Evolutionary conservation across 371 early-diverging fungal species (phyloP).

Genomic region (Furculomyces boomerangus): DNA sequence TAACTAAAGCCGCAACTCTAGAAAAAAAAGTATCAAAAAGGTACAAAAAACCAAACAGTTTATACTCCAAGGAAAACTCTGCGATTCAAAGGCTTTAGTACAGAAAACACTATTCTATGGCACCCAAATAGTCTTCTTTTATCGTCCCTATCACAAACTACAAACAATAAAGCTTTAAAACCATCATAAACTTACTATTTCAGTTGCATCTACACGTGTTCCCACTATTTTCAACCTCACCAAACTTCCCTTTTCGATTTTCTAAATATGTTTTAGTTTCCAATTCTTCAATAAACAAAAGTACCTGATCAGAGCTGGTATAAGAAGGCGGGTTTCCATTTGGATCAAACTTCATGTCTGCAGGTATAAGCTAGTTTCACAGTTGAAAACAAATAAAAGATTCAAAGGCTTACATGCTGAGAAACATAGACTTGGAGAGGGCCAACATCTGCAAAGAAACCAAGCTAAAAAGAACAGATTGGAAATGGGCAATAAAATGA

Average conservation of each 20-base stretch:
- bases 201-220: conserved; percentile 80
- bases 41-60: no score
- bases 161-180: background rate
- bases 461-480: conserved; percentile 35
- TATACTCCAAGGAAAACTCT: no score
- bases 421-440: conserved; percentile 95
- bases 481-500: conserved; percentile 24
- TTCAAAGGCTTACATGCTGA: conserved; percentile 42
- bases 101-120: conserved; percentile 25
- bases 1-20: no score
- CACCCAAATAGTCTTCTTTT: conserved; percentile 88
- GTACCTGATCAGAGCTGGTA: conserved; percentile 62
- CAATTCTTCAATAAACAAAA: background rate
- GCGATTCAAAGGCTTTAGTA: no score
- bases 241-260: conserved; percentile 71
- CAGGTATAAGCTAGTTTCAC: conserved; percentile 42
- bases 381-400: background rate
- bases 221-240: conserved; percentile 91
- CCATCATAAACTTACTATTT: conserved; percentile 33
- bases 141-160: conserved; percentile 82
- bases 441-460: conserved; percentile 93
- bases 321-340: conserved; percentile 73
- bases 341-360: conserved; percentile 74
- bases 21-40: no score
- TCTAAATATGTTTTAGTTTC: conserved; percentile 16